Percentiles rank a stretch among this genome's conserved stretches.
These are phyloP conservation scores for Plicaturopsis crispa DNA, from an alignment of 768 basidiomycete genomes.

Conservation along the genomic window DNA sequence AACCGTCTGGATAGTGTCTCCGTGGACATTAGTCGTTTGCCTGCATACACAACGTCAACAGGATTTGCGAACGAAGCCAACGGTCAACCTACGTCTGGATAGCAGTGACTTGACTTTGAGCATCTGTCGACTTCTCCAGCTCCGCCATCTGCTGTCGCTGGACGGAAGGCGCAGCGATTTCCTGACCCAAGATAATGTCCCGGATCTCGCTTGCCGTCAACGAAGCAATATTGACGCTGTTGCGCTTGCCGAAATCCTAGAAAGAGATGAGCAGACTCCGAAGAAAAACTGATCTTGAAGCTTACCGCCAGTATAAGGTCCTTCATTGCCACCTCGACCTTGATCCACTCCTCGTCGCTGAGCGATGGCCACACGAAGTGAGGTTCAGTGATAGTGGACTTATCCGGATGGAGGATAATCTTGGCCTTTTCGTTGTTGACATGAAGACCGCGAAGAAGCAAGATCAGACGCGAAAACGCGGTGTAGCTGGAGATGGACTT, in stretches of 20 bases:
- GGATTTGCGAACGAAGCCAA: background rate
- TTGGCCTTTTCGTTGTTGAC: conserved; percentile 99
- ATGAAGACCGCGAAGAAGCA: conserved; percentile 94
- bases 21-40: conserved; percentile 97
- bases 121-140: conserved; percentile 92
- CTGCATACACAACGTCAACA: conserved; percentile 21
- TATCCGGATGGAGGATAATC: conserved; percentile 95
- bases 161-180: conserved; percentile 91
- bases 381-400: conserved; percentile 92
- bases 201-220: conserved; percentile 94
- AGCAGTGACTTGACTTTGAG: conserved; percentile 91
- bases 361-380: conserved; percentile 98
- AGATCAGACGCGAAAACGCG: conserved; percentile 94
- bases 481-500: conserved; percentile 99
- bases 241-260: conserved; percentile 96
- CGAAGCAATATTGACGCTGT: conserved; percentile 97
- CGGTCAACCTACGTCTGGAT: conserved; percentile 64
- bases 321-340: conserved; percentile 97
- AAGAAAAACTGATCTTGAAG: conserved; percentile 8
- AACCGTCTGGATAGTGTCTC: conserved; percentile 91
- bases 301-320: conserved; percentile 86
- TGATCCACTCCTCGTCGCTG: conserved; percentile 95
- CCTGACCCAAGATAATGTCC: conserved; percentile 98
- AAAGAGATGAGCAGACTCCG: conserved; percentile 10
- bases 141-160: conserved; percentile 99